phyloP scores from a whole-genome alignment of 2,329 filamentous ascomycete species.

The Ophiocordyceps robertsii region DNA sequence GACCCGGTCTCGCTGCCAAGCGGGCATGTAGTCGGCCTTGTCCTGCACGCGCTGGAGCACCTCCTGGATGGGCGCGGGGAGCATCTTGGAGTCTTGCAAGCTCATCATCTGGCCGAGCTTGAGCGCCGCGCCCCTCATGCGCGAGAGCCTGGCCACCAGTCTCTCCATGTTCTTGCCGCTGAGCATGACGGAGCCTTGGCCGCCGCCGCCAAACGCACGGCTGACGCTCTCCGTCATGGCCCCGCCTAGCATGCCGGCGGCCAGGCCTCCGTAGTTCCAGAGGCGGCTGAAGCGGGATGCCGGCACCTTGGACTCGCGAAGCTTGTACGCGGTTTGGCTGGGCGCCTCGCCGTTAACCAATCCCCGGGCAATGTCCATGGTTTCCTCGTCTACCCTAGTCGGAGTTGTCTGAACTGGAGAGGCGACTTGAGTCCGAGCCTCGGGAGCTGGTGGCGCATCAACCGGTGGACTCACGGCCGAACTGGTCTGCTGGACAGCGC shows the following conservation, averaged over 20 bases:
- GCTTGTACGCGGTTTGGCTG: conserved; percentile 39
- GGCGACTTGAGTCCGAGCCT: neutral
- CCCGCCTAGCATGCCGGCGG: conserved; percentile 89
- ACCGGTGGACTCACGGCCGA: neutral
- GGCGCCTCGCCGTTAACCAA: conserved; percentile 6
- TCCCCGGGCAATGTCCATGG: conserved; percentile 13
- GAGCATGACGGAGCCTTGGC: conserved; percentile 67
- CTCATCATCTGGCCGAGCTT: conserved; percentile 98
- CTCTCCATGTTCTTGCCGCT: conserved; percentile 87
- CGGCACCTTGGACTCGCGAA: conserved; percentile 82
- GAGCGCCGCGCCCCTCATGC: conserved; percentile 92
- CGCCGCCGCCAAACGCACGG: conserved; percentile 57
- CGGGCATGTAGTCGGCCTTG: conserved; percentile 94
- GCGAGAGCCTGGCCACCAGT: conserved; percentile 80
- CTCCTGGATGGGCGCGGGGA: conserved; percentile 74
- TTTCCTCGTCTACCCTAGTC: conserved; percentile 3
- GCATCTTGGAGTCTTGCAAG: conserved; percentile 93
- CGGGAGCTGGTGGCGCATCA: neutral
- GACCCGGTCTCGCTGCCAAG: conserved; percentile 81
- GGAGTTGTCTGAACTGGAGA: neutral
- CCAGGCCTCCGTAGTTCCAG: conserved; percentile 90
- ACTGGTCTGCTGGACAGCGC: neutral
- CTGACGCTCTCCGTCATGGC: conserved; percentile 77
- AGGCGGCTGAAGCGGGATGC: conserved; percentile 75
- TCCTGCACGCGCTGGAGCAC: conserved; percentile 93